Evolutionary conservation across 2,329 filamentous ascomycete species (phyloP).

Genomic region (Boeremia lycopersici): DNA sequence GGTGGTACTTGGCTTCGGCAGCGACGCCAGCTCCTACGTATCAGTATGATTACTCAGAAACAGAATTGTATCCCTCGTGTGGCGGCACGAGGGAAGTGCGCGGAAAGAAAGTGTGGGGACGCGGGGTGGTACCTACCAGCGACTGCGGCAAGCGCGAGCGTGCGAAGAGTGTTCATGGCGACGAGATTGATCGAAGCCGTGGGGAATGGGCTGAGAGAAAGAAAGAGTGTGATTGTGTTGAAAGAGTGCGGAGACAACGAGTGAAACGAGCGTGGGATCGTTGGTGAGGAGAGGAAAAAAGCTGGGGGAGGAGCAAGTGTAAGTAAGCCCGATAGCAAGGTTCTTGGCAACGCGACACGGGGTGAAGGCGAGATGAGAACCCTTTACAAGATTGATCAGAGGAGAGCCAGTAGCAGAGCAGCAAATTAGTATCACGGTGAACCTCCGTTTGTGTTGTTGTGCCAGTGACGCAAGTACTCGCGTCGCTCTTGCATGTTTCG

Average conservation of each 20-base stretch:
- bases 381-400: not conserved
- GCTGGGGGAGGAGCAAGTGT: slow-evolving; percentile 11
- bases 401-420: slow-evolving; percentile 14
- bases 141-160: slow-evolving; percentile 16
- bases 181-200: not conserved
- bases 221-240: slow-evolving; percentile 1
- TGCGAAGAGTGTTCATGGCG: slow-evolving; percentile 18
- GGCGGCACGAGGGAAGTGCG: not conserved
- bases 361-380: slow-evolving; percentile 7
- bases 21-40: slow-evolving; percentile 15
- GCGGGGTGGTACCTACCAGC: slow-evolving; percentile 14
- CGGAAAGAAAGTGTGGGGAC: not conserved
- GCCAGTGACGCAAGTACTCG: slow-evolving; percentile 11
- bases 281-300: not conserved
- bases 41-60: not conserved
- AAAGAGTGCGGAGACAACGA: slow-evolving; percentile 12
- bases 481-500: slow-evolving; percentile 9
- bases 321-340: slow-evolving; percentile 3
- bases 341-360: slow-evolving; percentile 1
- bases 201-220: not conserved
- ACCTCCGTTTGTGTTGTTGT: slow-evolving; percentile 18
- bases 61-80: not conserved
- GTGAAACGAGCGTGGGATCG: slow-evolving; percentile 14
- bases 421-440: slow-evolving; percentile 11
- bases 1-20: slow-evolving; percentile 14